Evolutionary conservation across 495 filamentous ascomycete genomes (phyloP).

Genomic region (Geoglossum glabrum): DNA sequence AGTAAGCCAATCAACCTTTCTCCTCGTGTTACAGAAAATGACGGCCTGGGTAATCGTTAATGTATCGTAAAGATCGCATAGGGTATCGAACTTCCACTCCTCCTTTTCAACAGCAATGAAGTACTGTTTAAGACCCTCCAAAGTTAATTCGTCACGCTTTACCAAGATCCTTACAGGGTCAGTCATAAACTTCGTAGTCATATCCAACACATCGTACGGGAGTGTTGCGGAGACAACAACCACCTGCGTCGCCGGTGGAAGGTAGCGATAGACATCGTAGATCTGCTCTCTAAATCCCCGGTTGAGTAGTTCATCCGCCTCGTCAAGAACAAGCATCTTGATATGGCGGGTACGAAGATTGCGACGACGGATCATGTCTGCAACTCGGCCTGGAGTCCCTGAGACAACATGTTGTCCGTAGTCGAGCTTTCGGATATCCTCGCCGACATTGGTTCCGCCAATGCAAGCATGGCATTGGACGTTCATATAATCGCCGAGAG

Average conservation of each 20-base stretch:
- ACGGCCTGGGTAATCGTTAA: conserved; percentile 98
- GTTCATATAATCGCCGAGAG: conserved; percentile 98
- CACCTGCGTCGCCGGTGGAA: conserved; percentile 93
- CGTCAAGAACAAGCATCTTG: conserved; percentile 99
- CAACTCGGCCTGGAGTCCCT: conserved; percentile 90
- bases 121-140: conserved; percentile 99
- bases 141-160: conserved; percentile 97
- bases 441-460: conserved; percentile 91
- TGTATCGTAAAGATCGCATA: conserved; percentile 96
- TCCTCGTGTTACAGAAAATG: conserved; percentile 99
- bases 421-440: conserved; percentile 91
- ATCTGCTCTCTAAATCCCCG: conserved; percentile 99
- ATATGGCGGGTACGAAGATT: conserved; percentile 84
- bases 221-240: conserved; percentile 94
- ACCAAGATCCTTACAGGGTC: conserved; percentile 97
- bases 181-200: conserved; percentile 99
- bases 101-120: conserved; percentile 99
- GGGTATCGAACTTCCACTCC: conserved; percentile 98
- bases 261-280: conserved; percentile 98
- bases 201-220: conserved; percentile 95
- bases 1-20: conserved; percentile 99
- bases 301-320: conserved; percentile 95
- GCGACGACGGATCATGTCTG: conserved; percentile 97
- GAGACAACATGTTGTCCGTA: conserved; percentile 93
- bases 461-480: conserved; percentile 98